Percentiles rank a stretch among this genome's conserved stretches.
Conservation (phyloP, 139 green algal species). For the Marvania coccoides region DNA sequence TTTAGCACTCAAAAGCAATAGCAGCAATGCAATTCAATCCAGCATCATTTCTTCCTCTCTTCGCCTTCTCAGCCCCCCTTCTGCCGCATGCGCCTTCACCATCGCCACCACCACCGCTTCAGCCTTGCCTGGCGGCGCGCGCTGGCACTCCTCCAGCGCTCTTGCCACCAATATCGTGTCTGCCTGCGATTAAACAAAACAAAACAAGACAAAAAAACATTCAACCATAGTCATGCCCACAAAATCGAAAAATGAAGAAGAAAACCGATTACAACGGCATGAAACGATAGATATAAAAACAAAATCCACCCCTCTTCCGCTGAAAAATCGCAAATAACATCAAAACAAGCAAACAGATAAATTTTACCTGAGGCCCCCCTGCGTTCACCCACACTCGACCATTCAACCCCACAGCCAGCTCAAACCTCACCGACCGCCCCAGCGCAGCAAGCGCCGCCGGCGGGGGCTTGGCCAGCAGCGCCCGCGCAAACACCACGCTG, state of each 20-base stretch:
- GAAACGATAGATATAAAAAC: no score
- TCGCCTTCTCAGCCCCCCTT: no score
- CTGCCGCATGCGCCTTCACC: background rate
- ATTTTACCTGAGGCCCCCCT: no score
- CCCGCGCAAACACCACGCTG: conserved; percentile 20
- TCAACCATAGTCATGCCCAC: no score
- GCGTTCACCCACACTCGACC: conserved; percentile 53
- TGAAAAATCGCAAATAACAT: no score
- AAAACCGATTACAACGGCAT: no score
- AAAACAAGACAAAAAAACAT: no score
- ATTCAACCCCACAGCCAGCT: conserved; percentile 73
- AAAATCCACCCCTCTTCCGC: no score
- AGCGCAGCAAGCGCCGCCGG: conserved; percentile 48
- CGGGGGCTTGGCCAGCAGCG: conserved; percentile 34
- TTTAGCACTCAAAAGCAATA: background rate
- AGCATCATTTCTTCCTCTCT: background rate
- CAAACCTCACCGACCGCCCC: conserved; percentile 50
- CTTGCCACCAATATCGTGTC: background rate
- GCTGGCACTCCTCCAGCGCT: background rate
- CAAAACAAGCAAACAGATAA: no score
- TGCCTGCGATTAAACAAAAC: background rate
- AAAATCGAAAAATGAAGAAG: no score
- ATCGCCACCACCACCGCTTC: background rate
- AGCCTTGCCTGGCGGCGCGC: background rate
- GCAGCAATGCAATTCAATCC: background rate